These are phyloP conservation scores for Isoetes taiwanensis DNA, from an alignment of 75 land plant genomes.

Conservation along the genomic window DNA sequence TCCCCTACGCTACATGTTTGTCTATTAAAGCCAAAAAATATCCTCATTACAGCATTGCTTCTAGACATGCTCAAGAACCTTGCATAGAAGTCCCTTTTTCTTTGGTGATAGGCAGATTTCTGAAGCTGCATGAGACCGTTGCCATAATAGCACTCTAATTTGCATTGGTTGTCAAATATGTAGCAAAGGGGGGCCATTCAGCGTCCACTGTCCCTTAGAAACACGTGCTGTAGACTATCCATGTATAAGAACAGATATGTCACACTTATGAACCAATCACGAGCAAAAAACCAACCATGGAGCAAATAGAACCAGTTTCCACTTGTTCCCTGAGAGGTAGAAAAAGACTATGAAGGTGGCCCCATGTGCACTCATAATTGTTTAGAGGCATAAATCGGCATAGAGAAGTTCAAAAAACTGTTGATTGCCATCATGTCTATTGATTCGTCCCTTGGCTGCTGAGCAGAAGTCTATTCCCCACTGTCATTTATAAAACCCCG, in stretches of 20 bases:
- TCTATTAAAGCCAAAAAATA: too few species aligned
- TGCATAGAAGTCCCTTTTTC: too few species aligned
- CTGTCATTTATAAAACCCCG: constrained; percentile 69
- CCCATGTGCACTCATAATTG: background rate
- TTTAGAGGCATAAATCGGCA: background rate
- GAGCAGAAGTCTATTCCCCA: constrained; percentile 24
- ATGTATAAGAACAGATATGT: constrained; percentile 1
- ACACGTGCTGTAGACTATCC: too few species aligned
- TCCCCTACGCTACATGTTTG: too few species aligned
- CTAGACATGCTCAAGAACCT: too few species aligned
- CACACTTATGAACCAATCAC: background rate
- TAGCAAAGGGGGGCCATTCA: too few species aligned
- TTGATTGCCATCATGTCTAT: constrained; percentile 90
- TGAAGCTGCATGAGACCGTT: too few species aligned
- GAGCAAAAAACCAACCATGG: background rate
- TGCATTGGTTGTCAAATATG: too few species aligned
- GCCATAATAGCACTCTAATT: too few species aligned
- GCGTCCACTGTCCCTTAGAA: too few species aligned
- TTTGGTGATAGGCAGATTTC: too few species aligned
- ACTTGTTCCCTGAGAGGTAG: background rate
- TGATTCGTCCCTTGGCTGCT: constrained; percentile 25
- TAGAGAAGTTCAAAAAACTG: constrained; percentile 28
- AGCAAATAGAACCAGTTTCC: background rate
- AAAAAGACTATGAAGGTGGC: background rate
- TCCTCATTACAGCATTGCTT: too few species aligned